These are phyloP conservation scores for Stentor roeselii DNA, from an alignment of 73 alveolate genomes.

Conservation along the genomic window DNA sequence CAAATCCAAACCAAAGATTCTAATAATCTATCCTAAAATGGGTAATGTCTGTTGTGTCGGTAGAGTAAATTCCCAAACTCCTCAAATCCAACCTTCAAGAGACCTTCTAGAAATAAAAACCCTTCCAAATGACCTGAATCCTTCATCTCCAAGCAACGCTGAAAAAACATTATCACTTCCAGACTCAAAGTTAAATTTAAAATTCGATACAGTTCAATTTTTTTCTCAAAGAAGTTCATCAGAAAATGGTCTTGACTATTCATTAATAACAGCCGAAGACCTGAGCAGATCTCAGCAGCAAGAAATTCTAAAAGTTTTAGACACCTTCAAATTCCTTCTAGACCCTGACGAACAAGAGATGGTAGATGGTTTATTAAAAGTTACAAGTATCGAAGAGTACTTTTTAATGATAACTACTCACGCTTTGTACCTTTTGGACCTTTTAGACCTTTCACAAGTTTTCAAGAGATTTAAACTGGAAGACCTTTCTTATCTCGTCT, in stretches of 20 bases:
- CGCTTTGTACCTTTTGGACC: background rate
- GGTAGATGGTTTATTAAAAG: background rate
- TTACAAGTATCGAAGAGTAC: background rate
- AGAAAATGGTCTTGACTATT: background rate
- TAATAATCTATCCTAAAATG: no score
- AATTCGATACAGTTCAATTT: background rate
- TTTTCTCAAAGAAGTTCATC: background rate
- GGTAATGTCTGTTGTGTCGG: no score
- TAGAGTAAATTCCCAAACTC: no score
- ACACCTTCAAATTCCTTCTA: background rate
- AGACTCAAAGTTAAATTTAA: no score
- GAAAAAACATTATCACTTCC: no score
- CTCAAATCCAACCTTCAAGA: no score
- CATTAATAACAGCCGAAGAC: background rate
- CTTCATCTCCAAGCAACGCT: no score
- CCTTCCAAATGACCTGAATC: no score
- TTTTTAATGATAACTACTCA: background rate
- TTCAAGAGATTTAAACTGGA: background rate
- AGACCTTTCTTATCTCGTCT: background rate
- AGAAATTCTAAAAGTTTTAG: background rate
- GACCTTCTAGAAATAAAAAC: no score
- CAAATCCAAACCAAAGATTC: no score
- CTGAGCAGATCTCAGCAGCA: background rate
- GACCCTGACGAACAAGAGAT: background rate
- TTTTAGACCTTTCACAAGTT: background rate